Evolutionary conservation across 2,329 filamentous ascomycete genomes (phyloP).

Genomic region (Colletotrichum chlorophyti): DNA sequence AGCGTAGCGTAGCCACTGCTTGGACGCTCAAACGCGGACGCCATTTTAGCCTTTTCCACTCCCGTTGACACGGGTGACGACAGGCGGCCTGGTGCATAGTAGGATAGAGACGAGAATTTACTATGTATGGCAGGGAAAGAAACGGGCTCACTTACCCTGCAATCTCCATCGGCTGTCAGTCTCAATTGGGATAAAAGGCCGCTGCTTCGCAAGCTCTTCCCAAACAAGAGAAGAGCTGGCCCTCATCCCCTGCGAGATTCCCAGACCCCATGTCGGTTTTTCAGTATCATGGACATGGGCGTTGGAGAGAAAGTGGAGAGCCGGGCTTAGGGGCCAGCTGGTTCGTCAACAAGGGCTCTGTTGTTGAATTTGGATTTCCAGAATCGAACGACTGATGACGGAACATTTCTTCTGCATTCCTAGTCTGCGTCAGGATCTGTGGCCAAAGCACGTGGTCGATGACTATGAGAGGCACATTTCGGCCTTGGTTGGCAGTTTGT

Average conservation of each 20-base stretch:
- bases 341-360: not conserved
- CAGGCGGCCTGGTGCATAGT: constrained; percentile 4
- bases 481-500: no score
- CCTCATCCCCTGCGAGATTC: constrained; percentile 22
- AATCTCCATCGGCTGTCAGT: constrained; percentile 15
- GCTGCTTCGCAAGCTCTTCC: constrained; percentile 32
- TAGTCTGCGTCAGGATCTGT: no score
- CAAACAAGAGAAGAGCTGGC: constrained; percentile 19
- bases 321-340: not conserved
- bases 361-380: constrained; percentile 6
- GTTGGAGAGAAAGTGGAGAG: constrained; percentile 5
- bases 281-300: constrained; percentile 14
- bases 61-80: constrained; percentile 20
- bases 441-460: no score
- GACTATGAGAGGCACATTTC: no score
- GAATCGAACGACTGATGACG: constrained; percentile 1
- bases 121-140: no score
- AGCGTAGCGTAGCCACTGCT: constrained; percentile 9
- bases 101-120: constrained; percentile 12
- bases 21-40: constrained; percentile 13
- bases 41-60: constrained; percentile 24
- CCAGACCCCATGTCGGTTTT: constrained; percentile 13
- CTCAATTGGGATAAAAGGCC: constrained; percentile 14
- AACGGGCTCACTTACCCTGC: constrained; percentile 7
- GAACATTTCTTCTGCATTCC: not conserved